Evolutionary conservation across 495 filamentous ascomycete genomes (phyloP).

Genomic region (Podospora pseudocomata): DNA sequence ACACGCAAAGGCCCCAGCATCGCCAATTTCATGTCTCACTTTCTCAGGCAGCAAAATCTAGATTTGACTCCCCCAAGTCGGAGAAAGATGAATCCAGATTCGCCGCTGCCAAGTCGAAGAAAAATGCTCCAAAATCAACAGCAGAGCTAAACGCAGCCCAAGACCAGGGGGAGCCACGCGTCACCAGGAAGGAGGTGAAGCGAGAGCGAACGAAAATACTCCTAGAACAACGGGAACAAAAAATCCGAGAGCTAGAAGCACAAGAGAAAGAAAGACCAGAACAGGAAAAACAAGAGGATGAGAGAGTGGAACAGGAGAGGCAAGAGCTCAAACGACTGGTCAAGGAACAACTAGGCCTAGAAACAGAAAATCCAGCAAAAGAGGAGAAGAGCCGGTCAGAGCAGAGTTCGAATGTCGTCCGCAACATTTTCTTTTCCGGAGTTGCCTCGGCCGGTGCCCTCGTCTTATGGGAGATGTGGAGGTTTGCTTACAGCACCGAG

Average conservation of each 20-base stretch:
- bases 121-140: not conserved
- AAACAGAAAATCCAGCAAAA: not conserved
- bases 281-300: no score
- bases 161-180: not conserved
- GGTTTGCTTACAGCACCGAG: conserved; percentile 3
- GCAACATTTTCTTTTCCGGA: no score
- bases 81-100: not conserved
- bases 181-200: not conserved
- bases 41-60: not conserved
- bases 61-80: not conserved
- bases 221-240: no score
- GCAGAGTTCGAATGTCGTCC: not conserved
- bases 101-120: not conserved
- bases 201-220: not conserved
- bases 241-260: no score
- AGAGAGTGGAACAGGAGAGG: no score
- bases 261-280: no score
- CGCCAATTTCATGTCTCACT: not conserved
- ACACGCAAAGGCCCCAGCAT: not conserved
- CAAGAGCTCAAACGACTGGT: no score
- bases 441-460: no score
- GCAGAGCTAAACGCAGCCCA: not conserved
- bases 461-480: not conserved
- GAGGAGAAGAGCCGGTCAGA: not conserved
- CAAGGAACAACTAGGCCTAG: no score